Evolutionary conservation across 306 rosid species (phyloP), one percentile per base, ranked within the genome.

Genomic region (Leucaena leucocephala): DNA sequence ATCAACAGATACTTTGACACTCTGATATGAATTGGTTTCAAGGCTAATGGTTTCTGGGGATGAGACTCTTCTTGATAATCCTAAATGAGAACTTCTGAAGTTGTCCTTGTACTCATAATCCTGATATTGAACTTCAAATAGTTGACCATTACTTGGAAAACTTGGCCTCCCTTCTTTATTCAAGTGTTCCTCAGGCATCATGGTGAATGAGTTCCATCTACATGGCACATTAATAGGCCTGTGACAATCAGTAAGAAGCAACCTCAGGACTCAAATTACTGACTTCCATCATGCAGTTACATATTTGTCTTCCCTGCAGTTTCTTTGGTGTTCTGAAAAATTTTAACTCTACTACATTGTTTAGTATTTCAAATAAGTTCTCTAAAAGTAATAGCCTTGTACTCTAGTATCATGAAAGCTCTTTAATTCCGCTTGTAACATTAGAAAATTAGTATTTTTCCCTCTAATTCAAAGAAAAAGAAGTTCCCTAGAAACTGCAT

Each of bases 11-110:
- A 80, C 70, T 72, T 85, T 85, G 85, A 87, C 61, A 21, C 91
- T 89, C 65, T 72, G 92, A 81, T 86, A 75, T 3, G 98, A 91
- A 82, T 69, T 79, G 8, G 89, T 91, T 68, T 86, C 89, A 1
- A 86, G 78, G 76, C 88, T 83, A 57, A 83, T 76, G 58, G 88
- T 91, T 84, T 91, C 97, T 4, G 97, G 98, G 17, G 98, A 95
- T 38, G 96, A 84, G 49, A 85, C 86, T 27, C 85, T 88, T 72
- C 82, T 83, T 44, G 91, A 85, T 83, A 88, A 91, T 55, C 89
- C 97, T 19, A 76, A 75, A 58, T 86, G 45, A 71, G 88, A 86
- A 76, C 81, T 85, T 85, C 70, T 90, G 71, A 78, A 66, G 72
- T 76, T 82, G 4, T 78, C 87, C 54, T 62, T 82, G 85, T 68